Base-by-base conservation (phyloP, 2,329 filamentous ascomycete genomes). In the Calonectria honghensis region DNA sequence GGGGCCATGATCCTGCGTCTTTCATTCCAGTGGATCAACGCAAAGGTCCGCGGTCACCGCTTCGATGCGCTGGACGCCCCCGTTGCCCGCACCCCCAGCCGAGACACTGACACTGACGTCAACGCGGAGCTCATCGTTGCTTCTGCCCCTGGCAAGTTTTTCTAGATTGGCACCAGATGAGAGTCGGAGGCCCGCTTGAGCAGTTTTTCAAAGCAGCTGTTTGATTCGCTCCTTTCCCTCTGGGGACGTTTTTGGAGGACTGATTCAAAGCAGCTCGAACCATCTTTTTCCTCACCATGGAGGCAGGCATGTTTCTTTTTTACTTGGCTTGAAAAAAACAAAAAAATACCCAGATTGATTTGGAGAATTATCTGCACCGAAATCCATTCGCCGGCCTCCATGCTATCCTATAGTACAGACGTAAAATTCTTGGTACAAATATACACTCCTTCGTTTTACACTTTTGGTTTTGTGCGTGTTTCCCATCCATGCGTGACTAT, bases 1-100 rank as follows among this genome's bases (percentile, higher is more conserved):
- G 90, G 87, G 2, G 94, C 93, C 6, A 89, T 94, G 45, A 88
- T 80, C 18, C 79, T 92, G 52, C 89, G 95, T 35, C 83, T 96
- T 51, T 83, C 85, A 0, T 89, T 90, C 67, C 91, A 92, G 78
- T 95, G 88, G 79, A 73, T 88, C 32, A 79, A 86, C 76, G 91
- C 94, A 14, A 93, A 89, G 84, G 78, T 85, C 24, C 88, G 85
- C n/a, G 92, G 93, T 2, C 85, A 86, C 52, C 88, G 89, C 7
- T 96, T 96, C 81, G 89, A 92, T 81, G 93, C 91, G 5, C 85
- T 95, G 4, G 94, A 96, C 81, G 88, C 87, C 9, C 92, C 83
- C 7, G 76, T 81, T 48, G 81, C 81, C 13, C 81, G 79, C 7
- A 80, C 82, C 3, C 76, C 76, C 14, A 81, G 81, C 74, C 77